phyloP scores from a whole-genome alignment of 257 asterid genomes.

The Lantana camara region DNA sequence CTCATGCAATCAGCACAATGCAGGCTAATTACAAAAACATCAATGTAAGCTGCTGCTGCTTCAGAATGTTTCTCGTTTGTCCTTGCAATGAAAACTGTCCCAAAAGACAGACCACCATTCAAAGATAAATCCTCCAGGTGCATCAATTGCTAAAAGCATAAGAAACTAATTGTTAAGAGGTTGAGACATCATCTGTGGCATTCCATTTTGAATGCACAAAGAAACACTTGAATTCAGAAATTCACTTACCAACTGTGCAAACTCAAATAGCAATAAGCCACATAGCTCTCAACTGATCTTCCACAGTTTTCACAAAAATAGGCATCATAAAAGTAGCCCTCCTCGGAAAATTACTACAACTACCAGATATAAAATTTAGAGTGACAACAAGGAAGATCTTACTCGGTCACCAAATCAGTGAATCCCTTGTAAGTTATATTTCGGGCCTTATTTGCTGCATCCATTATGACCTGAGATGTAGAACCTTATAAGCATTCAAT shows the following conservation, averaged over 20 bases:
- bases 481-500: neutral
- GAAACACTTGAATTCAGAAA: too few species aligned
- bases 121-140: too few species aligned
- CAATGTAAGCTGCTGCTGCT: too few species aligned
- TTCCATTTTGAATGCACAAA: too few species aligned
- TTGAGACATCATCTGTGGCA: too few species aligned
- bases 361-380: slow-evolving; percentile 3
- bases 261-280: too few species aligned
- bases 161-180: too few species aligned
- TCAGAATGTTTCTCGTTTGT: too few species aligned
- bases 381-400: slow-evolving; percentile 38
- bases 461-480: slow-evolving; percentile 79
- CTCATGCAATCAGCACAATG: slow-evolving; percentile 6
- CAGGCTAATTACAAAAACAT: neutral
- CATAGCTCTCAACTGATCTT: neutral
- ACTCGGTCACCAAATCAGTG: slow-evolving; percentile 95
- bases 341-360: neutral
- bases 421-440: slow-evolving; percentile 82
- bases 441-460: slow-evolving; percentile 91
- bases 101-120: too few species aligned
- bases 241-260: too few species aligned
- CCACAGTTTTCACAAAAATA: neutral
- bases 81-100: too few species aligned
- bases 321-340: neutral
- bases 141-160: too few species aligned